Conservation (phyloP, 2,329 filamentous ascomycete species). For the Ophiostoma piceae region DNA sequence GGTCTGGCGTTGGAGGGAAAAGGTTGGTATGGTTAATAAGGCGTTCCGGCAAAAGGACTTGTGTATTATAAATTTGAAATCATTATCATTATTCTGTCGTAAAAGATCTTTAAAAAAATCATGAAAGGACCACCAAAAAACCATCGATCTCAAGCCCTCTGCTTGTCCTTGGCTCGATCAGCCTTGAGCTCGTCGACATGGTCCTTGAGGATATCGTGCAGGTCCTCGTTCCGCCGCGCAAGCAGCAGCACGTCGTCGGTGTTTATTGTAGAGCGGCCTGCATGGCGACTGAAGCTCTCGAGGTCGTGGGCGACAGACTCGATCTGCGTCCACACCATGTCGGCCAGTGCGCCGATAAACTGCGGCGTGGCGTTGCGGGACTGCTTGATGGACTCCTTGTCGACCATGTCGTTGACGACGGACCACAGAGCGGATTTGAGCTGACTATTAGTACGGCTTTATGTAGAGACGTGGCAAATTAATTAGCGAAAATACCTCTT, state of each 20-base stretch:
- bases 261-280: conserved; percentile 71
- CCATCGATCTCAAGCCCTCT: conserved; percentile 5
- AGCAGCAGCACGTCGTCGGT: conserved; percentile 85
- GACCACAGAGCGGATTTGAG: conserved; percentile 84
- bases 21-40: not conserved
- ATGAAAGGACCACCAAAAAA: too few species aligned
- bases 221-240: conserved; percentile 76
- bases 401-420: conserved; percentile 78
- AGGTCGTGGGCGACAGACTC: conserved; percentile 54
- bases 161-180: conserved; percentile 36
- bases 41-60: not conserved
- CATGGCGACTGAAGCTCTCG: conserved; percentile 63
- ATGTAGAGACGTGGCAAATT: not conserved
- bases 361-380: conserved; percentile 85
- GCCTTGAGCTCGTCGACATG: conserved; percentile 59
- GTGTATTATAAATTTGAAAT: not conserved
- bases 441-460: conserved; percentile 31
- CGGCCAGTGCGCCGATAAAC: conserved; percentile 80
- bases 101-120: not conserved
- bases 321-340: conserved; percentile 84
- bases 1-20: not conserved
- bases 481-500: conserved; percentile 28
- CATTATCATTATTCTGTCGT: not conserved
- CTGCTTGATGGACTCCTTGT: conserved; percentile 68
- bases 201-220: conserved; percentile 68